Evolutionary conservation across 805 yeast species (phyloP), one percentile per base, ranked within the genome.

Genomic region (Metschnikowia chrysomelidarum): DNA sequence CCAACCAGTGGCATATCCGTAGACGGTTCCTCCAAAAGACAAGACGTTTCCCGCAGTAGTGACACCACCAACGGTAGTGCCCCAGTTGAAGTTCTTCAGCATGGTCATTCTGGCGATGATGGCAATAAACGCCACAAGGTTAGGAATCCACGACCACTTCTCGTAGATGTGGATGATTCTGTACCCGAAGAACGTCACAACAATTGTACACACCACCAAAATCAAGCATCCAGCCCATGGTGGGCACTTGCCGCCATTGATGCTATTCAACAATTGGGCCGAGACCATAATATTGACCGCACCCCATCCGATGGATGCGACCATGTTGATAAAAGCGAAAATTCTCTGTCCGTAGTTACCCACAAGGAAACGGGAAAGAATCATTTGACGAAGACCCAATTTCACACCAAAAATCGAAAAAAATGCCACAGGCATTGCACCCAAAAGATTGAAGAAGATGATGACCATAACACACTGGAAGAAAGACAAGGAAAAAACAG

Each of bases 281-380:
- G 93, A 79, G 19, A 88, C 83, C 76, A 88, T 84, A 43, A 85
- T 86, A 62, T 89, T 89, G 30, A 87, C 91, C 7, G 95, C 87
- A 62, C 93, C 85, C 97, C 97, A 89, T 51, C 97, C 96, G 37
- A 88, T 77, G 74, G 95, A 86, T 18, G 95, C 89, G 44, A 89
- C 60, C 53, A 80, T 75, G 56, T 88, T 87, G 57, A 89, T 69
- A 29, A 82, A 59, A 7, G 94, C 81, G 53, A 87, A 82, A 38
- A 87, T 71, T 58, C 95, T 76, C 63, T 84, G 80, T 30, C 83
- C 81, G 21, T 67, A 57, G 60, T 82, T 78, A 45, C 97, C 97
- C 44, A 80, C 72, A 50, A 87, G 72, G 61, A 71, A 88, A 49
- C 91, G 74, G 8, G 95, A 78, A 38, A 88, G 54, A 24, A 86